Percentiles rank a stretch among this genome's conserved stretches.
Conservation (phyloP, 345 rosid species). For the Hevea brasiliensis region DNA sequence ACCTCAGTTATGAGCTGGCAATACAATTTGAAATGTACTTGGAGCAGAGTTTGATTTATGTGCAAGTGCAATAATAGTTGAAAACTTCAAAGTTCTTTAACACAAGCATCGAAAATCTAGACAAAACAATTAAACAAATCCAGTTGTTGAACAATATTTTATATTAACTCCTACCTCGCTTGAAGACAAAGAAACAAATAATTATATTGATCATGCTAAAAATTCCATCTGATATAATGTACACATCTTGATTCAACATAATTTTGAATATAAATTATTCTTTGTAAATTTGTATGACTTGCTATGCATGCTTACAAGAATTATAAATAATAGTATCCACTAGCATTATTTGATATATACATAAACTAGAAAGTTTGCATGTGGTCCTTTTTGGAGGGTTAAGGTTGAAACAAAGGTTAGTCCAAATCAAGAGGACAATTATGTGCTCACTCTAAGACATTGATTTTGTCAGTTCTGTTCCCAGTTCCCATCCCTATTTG, state of each 20-base stretch:
- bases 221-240: conserved; percentile 13
- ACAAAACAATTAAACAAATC: neutral
- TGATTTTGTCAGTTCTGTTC: conserved; percentile 16
- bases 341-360: neutral
- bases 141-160: conserved; percentile 8
- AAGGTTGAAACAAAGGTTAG: conserved; percentile 26
- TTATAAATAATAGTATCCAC: conserved; percentile 8
- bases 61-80: neutral
- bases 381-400: conserved; percentile 40
- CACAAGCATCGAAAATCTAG: conserved; percentile 2
- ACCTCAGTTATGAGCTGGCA: neutral
- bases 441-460: conserved; percentile 4
- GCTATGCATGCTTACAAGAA: conserved; percentile 9
- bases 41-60: neutral
- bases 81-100: neutral
- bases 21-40: conserved; percentile 12
- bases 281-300: conserved; percentile 8
- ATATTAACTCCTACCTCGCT: neutral
- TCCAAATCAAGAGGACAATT: conserved; percentile 30
- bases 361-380: conserved; percentile 8
- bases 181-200: conserved; percentile 10
- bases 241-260: neutral
- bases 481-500: neutral
- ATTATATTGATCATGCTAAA: conserved; percentile 13
- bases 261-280: conserved; percentile 5